A percentile compares a stretch with the other conserved stretches of the same genome.
Evolutionary conservation across 2,329 filamentous ascomycete genomes (phyloP).

Genomic region (Aspergillus pseudoviridinutans): DNA sequence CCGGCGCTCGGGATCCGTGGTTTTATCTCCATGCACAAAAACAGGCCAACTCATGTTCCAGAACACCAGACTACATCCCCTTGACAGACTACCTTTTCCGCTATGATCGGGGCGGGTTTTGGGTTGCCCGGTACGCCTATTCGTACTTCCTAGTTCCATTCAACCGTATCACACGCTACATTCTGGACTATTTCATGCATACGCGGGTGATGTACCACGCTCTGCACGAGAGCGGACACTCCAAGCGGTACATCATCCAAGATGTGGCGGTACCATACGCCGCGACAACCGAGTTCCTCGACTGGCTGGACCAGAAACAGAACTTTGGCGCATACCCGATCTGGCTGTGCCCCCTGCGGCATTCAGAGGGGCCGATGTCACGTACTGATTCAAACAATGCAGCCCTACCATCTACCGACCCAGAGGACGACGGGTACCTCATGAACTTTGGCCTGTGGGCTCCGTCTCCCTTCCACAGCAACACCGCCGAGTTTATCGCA

Average conservation of each 20-base stretch:
- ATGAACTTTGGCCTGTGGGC: slow-evolving; percentile 72
- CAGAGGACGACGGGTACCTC: slow-evolving; percentile 30
- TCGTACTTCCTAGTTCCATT: slow-evolving; percentile 58
- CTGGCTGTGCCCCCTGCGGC: slow-evolving; percentile 54
- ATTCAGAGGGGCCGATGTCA: slow-evolving; percentile 2
- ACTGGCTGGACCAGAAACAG: slow-evolving; percentile 40
- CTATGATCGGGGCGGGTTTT: slow-evolving; percentile 61
- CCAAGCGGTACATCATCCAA: slow-evolving; percentile 55
- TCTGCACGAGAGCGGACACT: slow-evolving; percentile 52
- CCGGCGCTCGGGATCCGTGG: slow-evolving; percentile 63
- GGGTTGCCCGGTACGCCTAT: slow-evolving; percentile 59
- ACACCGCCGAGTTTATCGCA: slow-evolving; percentile 53
- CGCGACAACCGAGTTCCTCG: slow-evolving; percentile 47
- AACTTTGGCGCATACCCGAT: slow-evolving; percentile 51
- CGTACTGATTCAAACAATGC: neutral
- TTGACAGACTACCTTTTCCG: slow-evolving; percentile 35
- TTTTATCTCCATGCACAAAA: slow-evolving; percentile 63
- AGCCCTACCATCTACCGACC: neutral
- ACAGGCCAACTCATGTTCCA: slow-evolving; percentile 50
- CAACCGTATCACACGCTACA: slow-evolving; percentile 53
- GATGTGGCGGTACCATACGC: slow-evolving; percentile 55
- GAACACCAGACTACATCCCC: slow-evolving; percentile 52
- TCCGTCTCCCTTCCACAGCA: slow-evolving; percentile 55
- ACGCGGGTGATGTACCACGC: slow-evolving; percentile 58
- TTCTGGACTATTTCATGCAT: slow-evolving; percentile 56